phyloP scores from a whole-genome alignment of 768 basidiomycete species.

The Rhodotorula kratochvilovae region DNA sequence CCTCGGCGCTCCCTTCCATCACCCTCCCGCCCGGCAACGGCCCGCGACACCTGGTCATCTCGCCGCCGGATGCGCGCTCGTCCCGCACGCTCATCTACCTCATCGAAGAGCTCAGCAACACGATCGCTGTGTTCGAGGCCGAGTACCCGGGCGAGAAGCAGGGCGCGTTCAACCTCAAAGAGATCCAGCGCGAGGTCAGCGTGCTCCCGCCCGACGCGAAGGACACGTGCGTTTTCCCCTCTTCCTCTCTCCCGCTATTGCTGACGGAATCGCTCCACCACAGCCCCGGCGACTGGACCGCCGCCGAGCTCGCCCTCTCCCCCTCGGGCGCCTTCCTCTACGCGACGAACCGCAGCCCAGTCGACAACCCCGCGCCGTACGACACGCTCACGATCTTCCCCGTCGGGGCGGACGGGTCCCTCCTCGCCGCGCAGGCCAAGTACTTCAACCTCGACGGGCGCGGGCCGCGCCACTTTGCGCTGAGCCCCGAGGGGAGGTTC shows the following conservation, averaged over 20 bases:
- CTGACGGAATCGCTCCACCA: not conserved
- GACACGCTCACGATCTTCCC: slow-evolving; percentile 29
- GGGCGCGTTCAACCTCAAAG: not conserved
- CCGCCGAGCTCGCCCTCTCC: slow-evolving; percentile 27
- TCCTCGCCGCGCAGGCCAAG: not conserved
- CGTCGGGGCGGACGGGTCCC: slow-evolving; percentile 12
- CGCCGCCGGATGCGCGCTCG: not conserved
- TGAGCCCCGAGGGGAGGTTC: slow-evolving; percentile 7
- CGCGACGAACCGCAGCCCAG: slow-evolving; percentile 33
- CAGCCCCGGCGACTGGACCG: slow-evolving; percentile 22
- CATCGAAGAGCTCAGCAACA: slow-evolving; percentile 24
- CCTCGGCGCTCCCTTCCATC: slow-evolving; percentile 3
- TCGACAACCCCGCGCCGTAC: slow-evolving; percentile 16
- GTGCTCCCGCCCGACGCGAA: slow-evolving; percentile 17
- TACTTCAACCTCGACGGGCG: slow-evolving; percentile 15
- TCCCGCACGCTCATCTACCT: slow-evolving; percentile 25
- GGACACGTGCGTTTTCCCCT: not conserved
- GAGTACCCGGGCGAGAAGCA: slow-evolving; percentile 3
- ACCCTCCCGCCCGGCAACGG: slow-evolving; percentile 13
- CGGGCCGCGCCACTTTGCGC: slow-evolving; percentile 23
- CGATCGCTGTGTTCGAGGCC: slow-evolving; percentile 20
- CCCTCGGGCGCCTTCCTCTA: slow-evolving; percentile 9
- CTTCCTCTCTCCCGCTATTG: not conserved
- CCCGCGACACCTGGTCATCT: slow-evolving; percentile 29
- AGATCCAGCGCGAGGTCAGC: slow-evolving; percentile 16